phyloP scores from a whole-genome alignment of 1,284 basidiomycete species.

The Rhodotorula sp. region DNA sequence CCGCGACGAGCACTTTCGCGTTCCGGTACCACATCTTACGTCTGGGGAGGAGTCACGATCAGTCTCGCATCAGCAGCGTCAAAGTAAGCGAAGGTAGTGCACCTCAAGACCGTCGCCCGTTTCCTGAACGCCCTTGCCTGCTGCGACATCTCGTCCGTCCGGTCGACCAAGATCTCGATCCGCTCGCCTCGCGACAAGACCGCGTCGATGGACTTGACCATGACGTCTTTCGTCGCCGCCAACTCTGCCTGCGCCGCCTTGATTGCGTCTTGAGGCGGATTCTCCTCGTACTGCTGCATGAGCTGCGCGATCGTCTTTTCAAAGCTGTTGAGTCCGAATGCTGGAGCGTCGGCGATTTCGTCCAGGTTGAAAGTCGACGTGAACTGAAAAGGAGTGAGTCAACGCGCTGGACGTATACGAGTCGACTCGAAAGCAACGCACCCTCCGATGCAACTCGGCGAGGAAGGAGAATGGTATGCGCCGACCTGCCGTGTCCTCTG shows the following conservation, averaged over 20 bases:
- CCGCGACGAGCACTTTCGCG: slow-evolving; percentile 47
- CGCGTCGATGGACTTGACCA: slow-evolving; percentile 48
- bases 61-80: no score
- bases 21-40: slow-evolving; percentile 98
- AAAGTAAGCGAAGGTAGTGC: neutral
- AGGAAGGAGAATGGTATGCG: slow-evolving; percentile 94
- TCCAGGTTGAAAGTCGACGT: slow-evolving; percentile 52
- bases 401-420: neutral
- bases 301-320: slow-evolving; percentile 62
- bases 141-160: slow-evolving; percentile 91
- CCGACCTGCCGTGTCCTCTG: slow-evolving; percentile 82
- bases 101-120: slow-evolving; percentile 75
- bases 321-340: slow-evolving; percentile 61
- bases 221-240: slow-evolving; percentile 70
- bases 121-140: slow-evolving; percentile 95
- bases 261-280: slow-evolving; percentile 88
- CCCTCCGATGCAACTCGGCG: slow-evolving; percentile 73
- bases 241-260: slow-evolving; percentile 79
- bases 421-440: slow-evolving; percentile 40
- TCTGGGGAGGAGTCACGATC: neutral
- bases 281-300: slow-evolving; percentile 79
- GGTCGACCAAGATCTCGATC: slow-evolving; percentile 93
- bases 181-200: slow-evolving; percentile 91
- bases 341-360: slow-evolving; percentile 50
- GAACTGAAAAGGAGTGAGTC: slow-evolving; percentile 53